A percentile compares a stretch with the other conserved stretches of the same genome.
phyloP scores from a whole-genome alignment of 2,329 filamentous ascomycete species.

The Botrytis sinoallii region DNA sequence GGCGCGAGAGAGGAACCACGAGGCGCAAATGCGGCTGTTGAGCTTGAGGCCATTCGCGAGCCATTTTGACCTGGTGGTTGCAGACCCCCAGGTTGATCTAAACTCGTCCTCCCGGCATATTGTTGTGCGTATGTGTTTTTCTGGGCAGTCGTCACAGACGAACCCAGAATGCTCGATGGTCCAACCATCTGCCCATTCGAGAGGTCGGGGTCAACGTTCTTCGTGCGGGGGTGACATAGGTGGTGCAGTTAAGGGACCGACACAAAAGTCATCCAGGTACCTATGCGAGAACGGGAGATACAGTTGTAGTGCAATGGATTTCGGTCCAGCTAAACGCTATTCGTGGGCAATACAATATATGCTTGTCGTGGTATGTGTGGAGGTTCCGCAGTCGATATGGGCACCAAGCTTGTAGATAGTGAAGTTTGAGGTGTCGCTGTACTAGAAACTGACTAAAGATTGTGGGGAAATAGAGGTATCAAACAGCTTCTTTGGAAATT shows the following conservation, averaged over 20 bases:
- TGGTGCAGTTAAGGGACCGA: conserved; percentile 27
- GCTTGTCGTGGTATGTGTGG: conserved; percentile 6
- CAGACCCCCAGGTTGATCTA: conserved; percentile 54
- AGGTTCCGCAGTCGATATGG: conserved; percentile 3
- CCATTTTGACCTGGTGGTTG: conserved; percentile 48
- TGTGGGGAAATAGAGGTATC: neutral
- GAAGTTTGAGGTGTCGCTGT: neutral
- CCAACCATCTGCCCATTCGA: conserved; percentile 40
- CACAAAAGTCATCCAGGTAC: conserved; percentile 25
- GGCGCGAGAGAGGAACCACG: conserved; percentile 69
- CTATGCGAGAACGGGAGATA: neutral
- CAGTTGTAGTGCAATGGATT: neutral
- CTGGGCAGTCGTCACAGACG: conserved; percentile 53
- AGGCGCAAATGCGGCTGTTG: conserved; percentile 60
- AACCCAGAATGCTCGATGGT: conserved; percentile 49
- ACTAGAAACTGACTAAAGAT: neutral
- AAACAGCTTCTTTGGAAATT: neutral
- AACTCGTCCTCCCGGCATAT: conserved; percentile 45
- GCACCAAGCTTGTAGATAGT: neutral
- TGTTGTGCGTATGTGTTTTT: conserved; percentile 49
- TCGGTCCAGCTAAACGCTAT: neutral
- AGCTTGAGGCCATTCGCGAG: conserved; percentile 50
- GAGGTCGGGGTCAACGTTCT: conserved; percentile 30
- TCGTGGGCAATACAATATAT: neutral
- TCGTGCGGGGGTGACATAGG: conserved; percentile 34